Evolutionary conservation across 495 filamentous ascomycete genomes (phyloP).

Genomic region (Annulohypoxylon stygium): DNA sequence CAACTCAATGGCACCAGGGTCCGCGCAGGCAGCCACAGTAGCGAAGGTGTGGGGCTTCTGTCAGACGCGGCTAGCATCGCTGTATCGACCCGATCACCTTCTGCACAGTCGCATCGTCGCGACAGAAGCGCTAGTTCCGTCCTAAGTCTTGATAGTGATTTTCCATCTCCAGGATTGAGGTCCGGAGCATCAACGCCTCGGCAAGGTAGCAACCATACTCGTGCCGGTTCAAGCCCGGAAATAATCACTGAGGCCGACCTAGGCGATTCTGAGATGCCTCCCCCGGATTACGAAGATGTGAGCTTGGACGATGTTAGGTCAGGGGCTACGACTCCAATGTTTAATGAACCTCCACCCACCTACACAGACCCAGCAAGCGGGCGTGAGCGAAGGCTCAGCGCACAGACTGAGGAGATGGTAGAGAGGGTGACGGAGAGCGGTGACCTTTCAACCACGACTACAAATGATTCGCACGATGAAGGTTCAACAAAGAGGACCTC

Average conservation of each 20-base stretch:
- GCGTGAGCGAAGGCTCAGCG: slow-evolving; percentile 52
- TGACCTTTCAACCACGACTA: slow-evolving; percentile 40
- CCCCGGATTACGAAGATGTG: slow-evolving; percentile 68
- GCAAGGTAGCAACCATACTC: slow-evolving; percentile 41
- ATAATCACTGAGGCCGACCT: slow-evolving; percentile 60
- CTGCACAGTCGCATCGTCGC: slow-evolving; percentile 41
- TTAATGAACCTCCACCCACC: slow-evolving; percentile 63
- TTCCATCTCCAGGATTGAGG: slow-evolving; percentile 47
- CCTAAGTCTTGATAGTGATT: slow-evolving; percentile 62
- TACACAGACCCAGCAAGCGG: slow-evolving; percentile 58
- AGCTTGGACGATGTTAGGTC: slow-evolving; percentile 60
- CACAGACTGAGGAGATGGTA: slow-evolving; percentile 49
- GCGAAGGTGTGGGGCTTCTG: slow-evolving; percentile 79
- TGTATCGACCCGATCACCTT: slow-evolving; percentile 48
- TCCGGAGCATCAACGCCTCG: slow-evolving; percentile 58
- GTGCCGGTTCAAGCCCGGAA: slow-evolving; percentile 56
- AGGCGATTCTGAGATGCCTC: slow-evolving; percentile 63
- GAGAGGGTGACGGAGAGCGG: slow-evolving; percentile 41
- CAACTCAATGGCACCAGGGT: slow-evolving; percentile 90
- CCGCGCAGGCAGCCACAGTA: slow-evolving; percentile 82
- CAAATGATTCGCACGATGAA: slow-evolving; percentile 16
- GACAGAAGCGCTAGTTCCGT: slow-evolving; percentile 60
- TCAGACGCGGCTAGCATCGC: slow-evolving; percentile 75
- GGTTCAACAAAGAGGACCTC: slow-evolving; percentile 38
- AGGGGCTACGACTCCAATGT: slow-evolving; percentile 50